These are phyloP conservation scores for Royoungia palumana DNA, from an alignment of 768 basidiomycete species.

Conservation along the genomic window DNA sequence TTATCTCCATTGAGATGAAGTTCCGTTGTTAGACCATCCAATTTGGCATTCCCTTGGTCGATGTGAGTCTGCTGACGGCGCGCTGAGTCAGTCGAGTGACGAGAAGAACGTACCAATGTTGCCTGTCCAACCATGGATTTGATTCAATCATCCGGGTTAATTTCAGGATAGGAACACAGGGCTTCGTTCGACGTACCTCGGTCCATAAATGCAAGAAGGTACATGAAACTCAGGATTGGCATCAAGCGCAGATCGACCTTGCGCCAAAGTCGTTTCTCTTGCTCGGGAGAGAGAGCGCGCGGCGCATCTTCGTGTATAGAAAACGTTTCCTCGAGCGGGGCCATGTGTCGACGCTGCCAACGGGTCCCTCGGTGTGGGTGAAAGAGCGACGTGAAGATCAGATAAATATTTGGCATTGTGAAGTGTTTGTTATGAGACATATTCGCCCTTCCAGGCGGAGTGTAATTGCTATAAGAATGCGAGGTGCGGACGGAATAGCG, in stretches of 20 bases:
- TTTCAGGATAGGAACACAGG: too few species aligned
- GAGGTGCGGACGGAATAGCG: too few species aligned
- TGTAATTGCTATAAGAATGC: too few species aligned
- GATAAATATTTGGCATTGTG: too few species aligned
- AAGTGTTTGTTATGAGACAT: too few species aligned
- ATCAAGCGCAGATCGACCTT: conserved; percentile 57
- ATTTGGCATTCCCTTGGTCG: conserved; percentile 53
- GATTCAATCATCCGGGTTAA: neutral
- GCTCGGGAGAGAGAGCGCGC: conserved; percentile 22
- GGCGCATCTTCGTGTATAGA: neutral
- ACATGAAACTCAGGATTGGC: conserved; percentile 57
- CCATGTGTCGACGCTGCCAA: too few species aligned
- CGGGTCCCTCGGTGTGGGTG: too few species aligned
- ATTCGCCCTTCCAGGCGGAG: too few species aligned
- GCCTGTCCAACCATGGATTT: conserved; percentile 30
- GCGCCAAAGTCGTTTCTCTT: conserved; percentile 52
- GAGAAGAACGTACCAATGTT: conserved; percentile 48
- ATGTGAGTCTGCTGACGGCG: neutral
- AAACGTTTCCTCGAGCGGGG: neutral
- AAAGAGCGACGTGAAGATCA: too few species aligned
- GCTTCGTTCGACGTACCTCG: conserved; percentile 40
- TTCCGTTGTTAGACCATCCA: conserved; percentile 58
- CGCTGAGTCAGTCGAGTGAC: neutral
- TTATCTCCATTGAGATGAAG: conserved; percentile 54
- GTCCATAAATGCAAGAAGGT: conserved; percentile 62